These are phyloP conservation scores for Wickerhamomyces ciferrii DNA, from an alignment of 805 yeast genomes.

Conservation along the genomic window DNA sequence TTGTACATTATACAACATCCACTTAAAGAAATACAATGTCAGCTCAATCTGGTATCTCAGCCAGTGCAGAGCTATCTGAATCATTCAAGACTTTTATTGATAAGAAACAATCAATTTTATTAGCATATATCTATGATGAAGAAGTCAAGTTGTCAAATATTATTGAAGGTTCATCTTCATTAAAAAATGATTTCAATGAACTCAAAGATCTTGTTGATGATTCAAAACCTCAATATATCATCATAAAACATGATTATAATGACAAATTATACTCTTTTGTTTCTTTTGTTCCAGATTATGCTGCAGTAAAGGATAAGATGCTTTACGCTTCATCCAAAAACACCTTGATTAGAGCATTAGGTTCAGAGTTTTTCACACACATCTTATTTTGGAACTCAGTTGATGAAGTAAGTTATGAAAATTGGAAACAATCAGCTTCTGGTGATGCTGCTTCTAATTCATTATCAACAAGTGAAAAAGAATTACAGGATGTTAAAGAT, in stretches of 20 bases:
- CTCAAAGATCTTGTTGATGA: slow-evolving; percentile 28
- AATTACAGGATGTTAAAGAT: slow-evolving; percentile 39
- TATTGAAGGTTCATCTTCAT: slow-evolving; percentile 23
- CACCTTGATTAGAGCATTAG: slow-evolving; percentile 69
- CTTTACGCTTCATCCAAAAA: slow-evolving; percentile 88
- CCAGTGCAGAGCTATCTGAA: slow-evolving; percentile 38
- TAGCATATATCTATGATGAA: slow-evolving; percentile 32
- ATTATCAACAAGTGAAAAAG: slow-evolving; percentile 54
- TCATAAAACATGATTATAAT: slow-evolving; percentile 32
- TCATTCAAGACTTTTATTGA: slow-evolving; percentile 38
- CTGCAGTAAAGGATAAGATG: slow-evolving; percentile 84
- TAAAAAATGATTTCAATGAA: slow-evolving; percentile 29
- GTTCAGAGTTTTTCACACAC: slow-evolving; percentile 38
- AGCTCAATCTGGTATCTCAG: slow-evolving; percentile 55
- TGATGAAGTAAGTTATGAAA: slow-evolving; percentile 33
- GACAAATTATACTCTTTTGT: slow-evolving; percentile 48
- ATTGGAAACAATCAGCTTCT: slow-evolving; percentile 37
- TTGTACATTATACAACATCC: too few relatives aligned
- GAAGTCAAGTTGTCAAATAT: slow-evolving; percentile 27
- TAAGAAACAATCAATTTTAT: slow-evolving; percentile 28
- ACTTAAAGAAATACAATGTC: slow-evolving; percentile 38
- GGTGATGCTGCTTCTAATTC: slow-evolving; percentile 37
- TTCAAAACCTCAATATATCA: slow-evolving; percentile 43
- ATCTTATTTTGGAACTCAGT: slow-evolving; percentile 27
- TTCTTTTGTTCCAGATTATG: slow-evolving; percentile 81